Evolutionary conservation across 2,329 filamentous ascomycete genomes (phyloP).

Genomic region (Microsporum audouinii): DNA sequence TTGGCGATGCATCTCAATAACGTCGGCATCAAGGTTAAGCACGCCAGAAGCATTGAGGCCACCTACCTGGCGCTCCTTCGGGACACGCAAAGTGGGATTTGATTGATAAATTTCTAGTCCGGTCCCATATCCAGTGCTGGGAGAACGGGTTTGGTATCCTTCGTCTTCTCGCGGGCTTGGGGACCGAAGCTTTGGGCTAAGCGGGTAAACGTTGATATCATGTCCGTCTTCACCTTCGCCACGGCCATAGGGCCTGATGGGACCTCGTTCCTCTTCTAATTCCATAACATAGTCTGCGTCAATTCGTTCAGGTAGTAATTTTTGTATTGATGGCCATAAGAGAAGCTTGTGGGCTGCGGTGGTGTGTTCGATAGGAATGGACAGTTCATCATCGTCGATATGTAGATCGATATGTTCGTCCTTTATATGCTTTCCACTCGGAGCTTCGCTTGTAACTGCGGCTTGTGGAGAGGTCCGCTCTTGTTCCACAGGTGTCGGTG

Average conservation of each 20-base stretch:
- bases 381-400: slow-evolving; percentile 44
- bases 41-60: slow-evolving; percentile 42
- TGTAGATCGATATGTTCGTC: slow-evolving; percentile 34
- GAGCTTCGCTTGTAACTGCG: neutral
- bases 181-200: slow-evolving; percentile 10
- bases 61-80: slow-evolving; percentile 26
- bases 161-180: slow-evolving; percentile 17
- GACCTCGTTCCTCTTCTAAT: slow-evolving; percentile 60
- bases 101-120: slow-evolving; percentile 27
- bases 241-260: slow-evolving; percentile 63
- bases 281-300: slow-evolving; percentile 63
- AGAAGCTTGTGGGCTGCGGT: slow-evolving; percentile 79
- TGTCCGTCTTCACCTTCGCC: slow-evolving; percentile 58
- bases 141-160: slow-evolving; percentile 30
- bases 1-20: slow-evolving; percentile 40
- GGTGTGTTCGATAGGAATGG: slow-evolving; percentile 75
- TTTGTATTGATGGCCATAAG: slow-evolving; percentile 56
- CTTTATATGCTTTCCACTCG: slow-evolving; percentile 9
- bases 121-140: slow-evolving; percentile 43
- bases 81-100: slow-evolving; percentile 22
- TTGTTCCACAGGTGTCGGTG: neutral
- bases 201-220: slow-evolving; percentile 6
- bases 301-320: slow-evolving; percentile 49
- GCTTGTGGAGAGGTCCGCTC: neutral
- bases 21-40: slow-evolving; percentile 43